Conservation (phyloP, 331 rosid species). For the Cucumis variabilis region DNA sequence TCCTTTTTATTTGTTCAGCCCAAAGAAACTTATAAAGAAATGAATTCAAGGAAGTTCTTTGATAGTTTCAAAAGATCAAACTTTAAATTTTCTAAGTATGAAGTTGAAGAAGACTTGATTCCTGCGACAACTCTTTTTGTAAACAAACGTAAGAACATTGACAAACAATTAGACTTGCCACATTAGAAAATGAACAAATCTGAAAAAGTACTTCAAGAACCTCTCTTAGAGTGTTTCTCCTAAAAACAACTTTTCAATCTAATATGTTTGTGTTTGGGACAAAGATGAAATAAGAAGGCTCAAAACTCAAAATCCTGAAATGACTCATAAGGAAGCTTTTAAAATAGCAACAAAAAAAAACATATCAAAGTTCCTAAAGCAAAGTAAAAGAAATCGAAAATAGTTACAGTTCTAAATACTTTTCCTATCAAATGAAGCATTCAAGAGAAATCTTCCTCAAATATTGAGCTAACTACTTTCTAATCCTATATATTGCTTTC, state of each 20-base stretch:
- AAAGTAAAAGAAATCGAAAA: neutral
- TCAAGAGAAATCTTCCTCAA: neutral
- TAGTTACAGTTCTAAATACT: neutral
- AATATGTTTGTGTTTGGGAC: conserved; percentile 14
- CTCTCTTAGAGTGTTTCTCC: neutral
- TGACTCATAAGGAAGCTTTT: conserved; percentile 96
- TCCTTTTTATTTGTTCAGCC: conserved; percentile 40
- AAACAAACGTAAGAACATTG: conserved; percentile 66
- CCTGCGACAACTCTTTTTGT: conserved; percentile 43
- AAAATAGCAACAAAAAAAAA: conserved; percentile 84
- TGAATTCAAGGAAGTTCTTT: conserved; percentile 48
- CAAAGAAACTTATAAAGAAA: conserved; percentile 57
- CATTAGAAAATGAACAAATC: neutral
- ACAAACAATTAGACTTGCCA: neutral
- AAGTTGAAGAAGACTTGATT: conserved; percentile 3
- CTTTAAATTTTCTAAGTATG: conserved; percentile 49
- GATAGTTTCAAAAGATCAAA: conserved; percentile 45
- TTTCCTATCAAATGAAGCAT: neutral
- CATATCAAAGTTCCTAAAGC: conserved; percentile 29
- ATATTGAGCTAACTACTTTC: neutral
- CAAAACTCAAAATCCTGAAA: conserved; percentile 79
- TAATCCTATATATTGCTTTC: too few species aligned
- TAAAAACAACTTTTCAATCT: neutral
- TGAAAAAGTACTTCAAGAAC: neutral
- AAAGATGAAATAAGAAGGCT: conserved; percentile 95